Conservation (phyloP, 495 filamentous ascomycete species). For the Patellaria atrata region DNA sequence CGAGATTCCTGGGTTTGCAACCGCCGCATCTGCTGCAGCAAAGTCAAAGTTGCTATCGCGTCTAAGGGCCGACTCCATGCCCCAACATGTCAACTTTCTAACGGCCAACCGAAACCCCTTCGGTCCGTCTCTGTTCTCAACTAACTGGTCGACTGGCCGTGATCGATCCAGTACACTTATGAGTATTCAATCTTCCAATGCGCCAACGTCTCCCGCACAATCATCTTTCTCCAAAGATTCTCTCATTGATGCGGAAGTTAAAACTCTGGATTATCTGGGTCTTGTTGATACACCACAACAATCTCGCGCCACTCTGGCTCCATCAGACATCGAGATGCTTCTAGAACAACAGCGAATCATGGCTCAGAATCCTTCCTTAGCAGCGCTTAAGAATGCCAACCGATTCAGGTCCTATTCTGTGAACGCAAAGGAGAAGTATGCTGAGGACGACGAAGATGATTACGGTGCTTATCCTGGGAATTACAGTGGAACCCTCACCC, state of each 20-base stretch:
- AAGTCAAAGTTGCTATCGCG: constrained; percentile 68
- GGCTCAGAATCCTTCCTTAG: constrained; percentile 48
- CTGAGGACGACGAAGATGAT: constrained; percentile 57
- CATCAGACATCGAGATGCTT: constrained; percentile 42
- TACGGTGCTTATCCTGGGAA: constrained; percentile 38
- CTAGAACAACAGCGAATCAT: constrained; percentile 33
- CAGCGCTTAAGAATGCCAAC: constrained; percentile 62
- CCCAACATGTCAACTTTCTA: constrained; percentile 61
- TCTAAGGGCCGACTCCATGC: constrained; percentile 88
- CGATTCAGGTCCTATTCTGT: constrained; percentile 94
- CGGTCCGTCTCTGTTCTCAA: constrained; percentile 77
- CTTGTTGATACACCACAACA: constrained; percentile 89
- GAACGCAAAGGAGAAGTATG: constrained; percentile 97
- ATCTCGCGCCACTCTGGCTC: constrained; percentile 50
- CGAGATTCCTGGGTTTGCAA: constrained; percentile 31
- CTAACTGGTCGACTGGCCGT: constrained; percentile 60
- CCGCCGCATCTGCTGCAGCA: constrained; percentile 30
- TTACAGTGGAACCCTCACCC: constrained; percentile 57
- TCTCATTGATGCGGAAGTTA: constrained; percentile 74
- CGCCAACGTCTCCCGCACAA: constrained; percentile 72
- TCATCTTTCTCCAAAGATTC: constrained; percentile 84
- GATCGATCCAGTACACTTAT: constrained; percentile 73
- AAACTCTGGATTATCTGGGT: constrained; percentile 89
- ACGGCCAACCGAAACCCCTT: constrained; percentile 52
- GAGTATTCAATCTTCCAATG: constrained; percentile 73